phyloP scores from a whole-genome alignment of 352 stramenopile genomes.

The Phytophthora boehmeriae region DNA sequence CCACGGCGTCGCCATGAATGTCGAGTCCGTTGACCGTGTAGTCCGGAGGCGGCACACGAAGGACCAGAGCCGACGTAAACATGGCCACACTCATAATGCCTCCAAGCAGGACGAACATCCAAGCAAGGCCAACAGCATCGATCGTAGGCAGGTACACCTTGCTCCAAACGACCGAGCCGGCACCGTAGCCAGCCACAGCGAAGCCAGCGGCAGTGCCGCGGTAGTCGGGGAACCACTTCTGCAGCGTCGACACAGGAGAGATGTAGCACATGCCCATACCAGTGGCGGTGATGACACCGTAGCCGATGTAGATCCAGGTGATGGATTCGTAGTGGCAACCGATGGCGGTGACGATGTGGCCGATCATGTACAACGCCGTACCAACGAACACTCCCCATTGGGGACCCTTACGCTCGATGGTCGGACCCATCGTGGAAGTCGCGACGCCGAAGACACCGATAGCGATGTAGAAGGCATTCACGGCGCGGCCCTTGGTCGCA shows the following conservation, averaged over 20 bases:
- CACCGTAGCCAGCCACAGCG: slow-evolving; percentile 64
- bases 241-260: slow-evolving; percentile 61
- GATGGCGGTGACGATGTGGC: slow-evolving; percentile 61
- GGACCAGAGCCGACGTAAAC: slow-evolving; percentile 46
- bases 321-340: slow-evolving; percentile 60
- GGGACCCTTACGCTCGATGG: slow-evolving; percentile 65
- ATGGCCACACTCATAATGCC: slow-evolving; percentile 48
- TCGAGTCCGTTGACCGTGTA: slow-evolving; percentile 60
- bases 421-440: slow-evolving; percentile 56
- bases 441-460: slow-evolving; percentile 63
- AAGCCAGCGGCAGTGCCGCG: slow-evolving; percentile 68
- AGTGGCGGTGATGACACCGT: slow-evolving; percentile 65
- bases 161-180: slow-evolving; percentile 64
- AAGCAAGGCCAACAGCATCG: slow-evolving; percentile 43
- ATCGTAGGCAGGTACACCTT: slow-evolving; percentile 65
- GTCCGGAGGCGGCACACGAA: slow-evolving; percentile 51
- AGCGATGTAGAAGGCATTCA: slow-evolving; percentile 76
- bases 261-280: slow-evolving; percentile 77
- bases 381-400: slow-evolving; percentile 50
- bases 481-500: slow-evolving; percentile 48
- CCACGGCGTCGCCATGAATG: slow-evolving; percentile 61
- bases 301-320: slow-evolving; percentile 62
- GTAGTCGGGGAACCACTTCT: slow-evolving; percentile 84
- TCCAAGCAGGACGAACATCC: slow-evolving; percentile 50
- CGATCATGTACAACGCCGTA: slow-evolving; percentile 50